Evolutionary conservation across 139 green algal genomes (phyloP).

Genomic region (Closterium sp.): DNA sequence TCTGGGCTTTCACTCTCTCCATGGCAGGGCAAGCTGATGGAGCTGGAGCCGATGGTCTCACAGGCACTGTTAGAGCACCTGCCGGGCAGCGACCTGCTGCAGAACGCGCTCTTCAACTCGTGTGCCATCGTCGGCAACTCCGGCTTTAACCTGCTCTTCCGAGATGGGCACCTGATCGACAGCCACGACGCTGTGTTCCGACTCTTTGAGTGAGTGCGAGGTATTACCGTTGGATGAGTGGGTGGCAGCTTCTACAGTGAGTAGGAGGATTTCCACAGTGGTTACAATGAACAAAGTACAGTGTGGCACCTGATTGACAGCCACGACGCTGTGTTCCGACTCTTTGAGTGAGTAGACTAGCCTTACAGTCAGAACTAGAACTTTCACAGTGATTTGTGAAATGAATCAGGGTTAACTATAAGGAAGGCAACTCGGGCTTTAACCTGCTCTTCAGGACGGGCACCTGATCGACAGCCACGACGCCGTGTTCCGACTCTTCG

Average conservation of each 20-base stretch:
- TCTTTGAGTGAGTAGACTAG: constrained; percentile 19
- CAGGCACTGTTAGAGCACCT: constrained; percentile 24
- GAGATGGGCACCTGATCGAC: constrained; percentile 38
- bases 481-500: constrained; percentile 38
- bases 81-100: constrained; percentile 12
- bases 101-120: constrained; percentile 28
- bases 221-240: too few species aligned
- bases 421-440: constrained; percentile 40
- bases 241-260: too few species aligned
- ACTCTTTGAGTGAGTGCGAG: constrained; percentile 30
- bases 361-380: too few species aligned
- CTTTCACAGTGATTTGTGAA: constrained; percentile 4
- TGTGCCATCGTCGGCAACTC: constrained; percentile 48
- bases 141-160: constrained; percentile 41
- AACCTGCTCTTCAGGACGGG: constrained; percentile 39
- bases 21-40: background rate
- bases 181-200: constrained; percentile 36
- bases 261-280: too few species aligned
- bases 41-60: constrained; percentile 1
- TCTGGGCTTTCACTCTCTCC: too few species aligned
- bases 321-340: constrained; percentile 37
- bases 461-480: constrained; percentile 39
- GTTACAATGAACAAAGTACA: too few species aligned
- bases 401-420: too few species aligned
- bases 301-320: constrained; percentile 37